phyloP scores from a whole-genome alignment of 352 stramenopile species.

The Phytophthora hibernalis region DNA sequence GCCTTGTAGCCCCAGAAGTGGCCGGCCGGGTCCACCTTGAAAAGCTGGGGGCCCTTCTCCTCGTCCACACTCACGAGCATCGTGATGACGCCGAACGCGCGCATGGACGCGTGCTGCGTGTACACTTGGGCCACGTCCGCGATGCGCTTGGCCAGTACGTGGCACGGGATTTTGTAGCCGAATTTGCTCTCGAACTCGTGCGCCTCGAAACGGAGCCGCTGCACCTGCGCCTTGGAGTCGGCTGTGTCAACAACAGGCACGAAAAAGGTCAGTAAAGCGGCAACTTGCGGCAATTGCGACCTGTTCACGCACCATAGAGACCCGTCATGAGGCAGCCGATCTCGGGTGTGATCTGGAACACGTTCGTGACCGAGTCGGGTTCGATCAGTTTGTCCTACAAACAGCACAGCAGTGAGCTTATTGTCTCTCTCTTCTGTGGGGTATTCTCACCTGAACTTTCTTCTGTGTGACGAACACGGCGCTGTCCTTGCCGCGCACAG shows the following conservation, averaged over 20 bases:
- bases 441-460: slow-evolving; percentile 95
- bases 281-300: neutral
- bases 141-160: slow-evolving; percentile 96
- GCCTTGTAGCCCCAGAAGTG: slow-evolving; percentile 97
- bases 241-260: slow-evolving; percentile 48
- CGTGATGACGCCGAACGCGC: slow-evolving; percentile 95
- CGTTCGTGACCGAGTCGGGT: slow-evolving; percentile 94
- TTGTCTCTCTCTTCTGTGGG: neutral
- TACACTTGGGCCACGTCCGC: slow-evolving; percentile 97
- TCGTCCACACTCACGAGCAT: slow-evolving; percentile 98
- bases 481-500: slow-evolving; percentile 94
- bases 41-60: slow-evolving; percentile 97
- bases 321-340: slow-evolving; percentile 97
- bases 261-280: neutral
- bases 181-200: slow-evolving; percentile 98
- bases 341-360: slow-evolving; percentile 96
- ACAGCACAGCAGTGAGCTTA: neutral
- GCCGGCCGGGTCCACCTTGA: slow-evolving; percentile 99
- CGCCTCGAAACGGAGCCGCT: slow-evolving; percentile 96
- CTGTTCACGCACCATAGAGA: slow-evolving; percentile 65
- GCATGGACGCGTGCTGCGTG: slow-evolving; percentile 95
- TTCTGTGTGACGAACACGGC: slow-evolving; percentile 98
- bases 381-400: slow-evolving; percentile 94
- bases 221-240: slow-evolving; percentile 93
- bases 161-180: slow-evolving; percentile 96